Evolutionary conservation across 1,284 basidiomycete genomes (phyloP).

Genomic region (Hypsizygus ulmarius): DNA sequence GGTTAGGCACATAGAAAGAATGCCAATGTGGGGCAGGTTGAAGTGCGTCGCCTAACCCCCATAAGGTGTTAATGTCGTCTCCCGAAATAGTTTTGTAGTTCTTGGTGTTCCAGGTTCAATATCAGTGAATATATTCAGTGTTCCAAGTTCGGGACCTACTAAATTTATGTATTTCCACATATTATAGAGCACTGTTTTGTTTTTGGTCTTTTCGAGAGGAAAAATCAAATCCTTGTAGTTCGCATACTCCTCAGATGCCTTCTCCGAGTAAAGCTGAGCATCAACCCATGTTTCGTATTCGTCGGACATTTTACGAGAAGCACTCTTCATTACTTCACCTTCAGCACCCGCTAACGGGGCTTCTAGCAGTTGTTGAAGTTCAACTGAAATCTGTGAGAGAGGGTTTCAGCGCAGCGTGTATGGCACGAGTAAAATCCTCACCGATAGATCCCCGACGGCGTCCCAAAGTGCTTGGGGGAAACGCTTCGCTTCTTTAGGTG

Average conservation of each 20-base stretch:
- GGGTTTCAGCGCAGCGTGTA: slow-evolving; percentile 4
- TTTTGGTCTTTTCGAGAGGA: slow-evolving; percentile 57
- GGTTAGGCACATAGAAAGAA: slow-evolving; percentile 35
- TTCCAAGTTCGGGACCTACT: slow-evolving; percentile 36
- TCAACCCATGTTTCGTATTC: slow-evolving; percentile 63
- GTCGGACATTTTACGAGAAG: slow-evolving; percentile 49
- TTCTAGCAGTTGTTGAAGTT: slow-evolving; percentile 62
- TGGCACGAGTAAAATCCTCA: slow-evolving; percentile 30
- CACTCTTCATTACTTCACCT: slow-evolving; percentile 47
- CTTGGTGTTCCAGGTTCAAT: slow-evolving; percentile 32
- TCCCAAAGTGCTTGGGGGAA: slow-evolving; percentile 78
- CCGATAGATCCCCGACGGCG: slow-evolving; percentile 73
- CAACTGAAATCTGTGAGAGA: slow-evolving; percentile 49
- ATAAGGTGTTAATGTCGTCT: slow-evolving; percentile 56
- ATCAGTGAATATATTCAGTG: slow-evolving; percentile 5
- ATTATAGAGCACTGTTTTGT: slow-evolving; percentile 45
- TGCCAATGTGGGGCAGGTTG: slow-evolving; percentile 59
- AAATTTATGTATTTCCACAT: slow-evolving; percentile 65
- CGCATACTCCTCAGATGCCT: slow-evolving; percentile 47
- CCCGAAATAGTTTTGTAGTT: slow-evolving; percentile 56
- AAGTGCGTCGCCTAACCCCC: slow-evolving; percentile 57
- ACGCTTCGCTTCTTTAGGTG: slow-evolving; percentile 63
- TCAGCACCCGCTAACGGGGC: slow-evolving; percentile 52
- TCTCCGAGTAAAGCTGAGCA: slow-evolving; percentile 58
- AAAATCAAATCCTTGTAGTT: slow-evolving; percentile 56